These are phyloP conservation scores for Helenozyma rhizophorensis DNA, from an alignment of 805 yeast genomes.

Conservation along the genomic window DNA sequence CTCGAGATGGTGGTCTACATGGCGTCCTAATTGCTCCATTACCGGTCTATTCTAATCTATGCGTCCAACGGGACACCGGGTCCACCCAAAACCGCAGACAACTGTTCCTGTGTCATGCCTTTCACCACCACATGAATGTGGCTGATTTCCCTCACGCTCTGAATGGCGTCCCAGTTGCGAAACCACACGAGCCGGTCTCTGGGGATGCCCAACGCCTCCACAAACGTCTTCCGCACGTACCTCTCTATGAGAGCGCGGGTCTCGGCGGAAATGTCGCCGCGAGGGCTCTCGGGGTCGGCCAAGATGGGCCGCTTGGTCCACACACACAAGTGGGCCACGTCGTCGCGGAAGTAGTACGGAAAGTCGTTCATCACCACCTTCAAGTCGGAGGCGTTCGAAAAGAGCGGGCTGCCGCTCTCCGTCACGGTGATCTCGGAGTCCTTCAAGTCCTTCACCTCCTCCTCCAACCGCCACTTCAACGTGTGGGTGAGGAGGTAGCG, in stretches of 20 bases:
- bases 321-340: conserved; percentile 54
- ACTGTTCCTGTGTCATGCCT: conserved; percentile 27
- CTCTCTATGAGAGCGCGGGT: conserved; percentile 40
- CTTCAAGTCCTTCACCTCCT: conserved; percentile 14
- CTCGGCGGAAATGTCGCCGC: conserved; percentile 48
- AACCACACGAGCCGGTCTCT: conserved; percentile 55
- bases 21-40: not conserved
- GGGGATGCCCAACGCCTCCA: conserved; percentile 37
- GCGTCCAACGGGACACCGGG: conserved; percentile 5
- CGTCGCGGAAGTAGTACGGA: conserved; percentile 57
- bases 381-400: conserved; percentile 39
- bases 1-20: too few species aligned
- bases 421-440: conserved; percentile 18
- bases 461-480: conserved; percentile 46
- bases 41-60: not conserved
- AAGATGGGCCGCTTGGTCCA: conserved; percentile 63
- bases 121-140: conserved; percentile 65
- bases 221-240: conserved; percentile 47
- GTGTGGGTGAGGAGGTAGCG: conserved; percentile 45
- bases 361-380: conserved; percentile 54
- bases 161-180: conserved; percentile 65
- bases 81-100: conserved; percentile 5
- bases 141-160: conserved; percentile 62
- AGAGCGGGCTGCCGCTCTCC: conserved; percentile 35
- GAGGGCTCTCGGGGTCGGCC: conserved; percentile 43